A percentile compares a stretch with the other conserved stretches of the same genome.
phyloP scores from a whole-genome alignment of 192 early-diverging fungal species.

The Diversispora epigaea region DNA sequence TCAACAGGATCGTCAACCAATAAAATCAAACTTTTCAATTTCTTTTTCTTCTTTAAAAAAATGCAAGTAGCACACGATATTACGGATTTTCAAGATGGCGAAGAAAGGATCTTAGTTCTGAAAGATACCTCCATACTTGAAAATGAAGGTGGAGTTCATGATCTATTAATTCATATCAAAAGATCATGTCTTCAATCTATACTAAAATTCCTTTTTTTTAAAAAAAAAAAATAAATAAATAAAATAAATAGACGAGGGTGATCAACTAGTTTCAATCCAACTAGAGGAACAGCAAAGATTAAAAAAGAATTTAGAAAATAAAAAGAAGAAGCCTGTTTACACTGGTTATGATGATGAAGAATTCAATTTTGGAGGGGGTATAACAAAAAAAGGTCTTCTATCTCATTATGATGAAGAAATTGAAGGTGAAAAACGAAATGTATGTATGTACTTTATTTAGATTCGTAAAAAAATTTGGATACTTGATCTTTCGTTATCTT shows the following conservation, averaged over 20 bases:
- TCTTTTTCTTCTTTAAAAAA: background rate
- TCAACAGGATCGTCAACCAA: too few relatives aligned
- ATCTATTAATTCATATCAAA: background rate
- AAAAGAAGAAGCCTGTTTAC: constrained; percentile 65
- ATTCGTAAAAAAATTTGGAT: background rate
- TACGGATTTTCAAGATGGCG: constrained; percentile 62
- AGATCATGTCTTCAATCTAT: background rate
- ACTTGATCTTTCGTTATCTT: too few relatives aligned
- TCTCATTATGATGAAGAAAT: constrained; percentile 82
- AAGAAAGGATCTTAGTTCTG: constrained; percentile 82
- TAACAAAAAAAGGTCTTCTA: constrained; percentile 55
- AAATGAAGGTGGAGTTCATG: constrained; percentile 41
- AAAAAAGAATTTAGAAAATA: constrained; percentile 74
- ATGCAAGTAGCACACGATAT: constrained; percentile 73
- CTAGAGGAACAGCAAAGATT: constrained; percentile 67
- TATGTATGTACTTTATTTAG: background rate
- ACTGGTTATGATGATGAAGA: constrained; percentile 78
- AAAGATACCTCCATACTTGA: constrained; percentile 77
- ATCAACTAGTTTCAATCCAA: constrained; percentile 71
- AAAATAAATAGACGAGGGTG: constrained; percentile 53
- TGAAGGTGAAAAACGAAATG: constrained; percentile 36
- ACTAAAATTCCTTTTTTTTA: background rate
- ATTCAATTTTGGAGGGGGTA: constrained; percentile 40
- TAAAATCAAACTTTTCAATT: too few relatives aligned
- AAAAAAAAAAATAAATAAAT: constrained; percentile 9